Conservation (phyloP, 495 filamentous ascomycete genomes). For the Lasiosphaeris hirsuta region DNA sequence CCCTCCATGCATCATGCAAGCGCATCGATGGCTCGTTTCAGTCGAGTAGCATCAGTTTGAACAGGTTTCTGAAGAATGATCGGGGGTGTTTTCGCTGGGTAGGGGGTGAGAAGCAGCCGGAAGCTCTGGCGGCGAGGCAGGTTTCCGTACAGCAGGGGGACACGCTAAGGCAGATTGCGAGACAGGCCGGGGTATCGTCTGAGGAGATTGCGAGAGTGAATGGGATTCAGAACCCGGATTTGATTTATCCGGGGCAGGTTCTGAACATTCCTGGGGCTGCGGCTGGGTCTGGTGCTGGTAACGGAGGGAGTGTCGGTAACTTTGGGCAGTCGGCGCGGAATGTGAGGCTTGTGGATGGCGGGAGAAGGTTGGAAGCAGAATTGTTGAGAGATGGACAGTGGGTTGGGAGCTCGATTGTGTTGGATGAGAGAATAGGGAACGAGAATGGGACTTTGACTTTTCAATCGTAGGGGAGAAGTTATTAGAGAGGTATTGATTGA, state of each 20-base stretch:
- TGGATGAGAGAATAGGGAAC: constrained; percentile 45
- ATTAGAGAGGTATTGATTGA: too few relatives aligned
- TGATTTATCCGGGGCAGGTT: constrained; percentile 36
- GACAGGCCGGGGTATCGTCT: constrained; percentile 19
- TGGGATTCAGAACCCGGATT: constrained; percentile 32
- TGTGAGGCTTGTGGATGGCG: constrained; percentile 36
- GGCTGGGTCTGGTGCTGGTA: constrained; percentile 24
- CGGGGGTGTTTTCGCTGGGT: constrained; percentile 33
- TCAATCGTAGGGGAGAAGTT: too few relatives aligned
- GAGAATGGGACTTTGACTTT: constrained; percentile 32
- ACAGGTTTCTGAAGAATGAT: constrained; percentile 31
- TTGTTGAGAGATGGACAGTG: constrained; percentile 32
- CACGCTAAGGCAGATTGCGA: constrained; percentile 33
- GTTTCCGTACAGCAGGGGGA: constrained; percentile 34
- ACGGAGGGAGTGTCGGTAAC: constrained; percentile 26
- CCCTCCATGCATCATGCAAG: constrained; percentile 31
- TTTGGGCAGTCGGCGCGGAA: constrained; percentile 38
- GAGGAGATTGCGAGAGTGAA: constrained; percentile 33
- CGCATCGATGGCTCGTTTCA: constrained; percentile 28
- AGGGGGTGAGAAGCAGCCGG: neutral
- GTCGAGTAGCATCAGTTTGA: constrained; percentile 32
- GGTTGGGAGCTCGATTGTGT: constrained; percentile 30
- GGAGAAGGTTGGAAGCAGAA: constrained; percentile 40
- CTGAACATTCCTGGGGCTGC: constrained; percentile 30
- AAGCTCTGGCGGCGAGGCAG: neutral